Percentiles rank a stretch among this genome's conserved stretches.
Conservation (phyloP, 257 asterid genomes). For the Prunella vulgaris region DNA sequence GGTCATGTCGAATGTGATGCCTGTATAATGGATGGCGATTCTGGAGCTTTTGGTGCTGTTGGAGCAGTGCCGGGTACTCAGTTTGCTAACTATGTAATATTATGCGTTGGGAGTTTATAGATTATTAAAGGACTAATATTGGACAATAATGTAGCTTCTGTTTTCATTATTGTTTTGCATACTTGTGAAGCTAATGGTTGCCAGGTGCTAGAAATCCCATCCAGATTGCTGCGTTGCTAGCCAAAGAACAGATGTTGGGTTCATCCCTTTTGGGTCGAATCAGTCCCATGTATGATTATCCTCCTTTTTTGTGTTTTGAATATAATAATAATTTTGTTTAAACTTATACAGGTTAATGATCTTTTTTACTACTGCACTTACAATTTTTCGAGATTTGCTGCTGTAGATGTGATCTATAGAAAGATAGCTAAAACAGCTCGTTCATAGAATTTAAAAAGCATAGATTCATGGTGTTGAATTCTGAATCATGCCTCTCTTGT, state of each 20-base stretch:
- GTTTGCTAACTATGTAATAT: not conserved
- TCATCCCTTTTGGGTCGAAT: conserved; percentile 88
- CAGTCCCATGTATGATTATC: conserved; percentile 73
- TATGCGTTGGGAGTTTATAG: not conserved
- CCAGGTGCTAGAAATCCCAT: conserved; percentile 95
- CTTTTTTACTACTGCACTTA: not conserved
- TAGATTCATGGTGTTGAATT: not conserved
- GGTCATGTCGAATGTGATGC: conserved; percentile 97
- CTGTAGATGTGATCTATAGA: not conserved
- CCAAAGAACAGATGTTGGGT: conserved; percentile 76
- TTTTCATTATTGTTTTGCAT: conserved; percentile 40
- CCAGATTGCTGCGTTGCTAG: conserved; percentile 75
- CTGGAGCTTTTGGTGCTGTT: conserved; percentile 92
- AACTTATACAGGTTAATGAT: not conserved
- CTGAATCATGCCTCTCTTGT: not conserved
- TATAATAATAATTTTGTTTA: not conserved
- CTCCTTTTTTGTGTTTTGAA: conserved; percentile 18
- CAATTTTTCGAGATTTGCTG: not conserved
- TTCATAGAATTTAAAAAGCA: not conserved
- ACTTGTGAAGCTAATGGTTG: conserved; percentile 61
- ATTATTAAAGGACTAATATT: not conserved
- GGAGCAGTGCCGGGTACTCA: conserved; percentile 89
- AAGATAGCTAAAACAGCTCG: not conserved
- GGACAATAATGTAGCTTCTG: conserved; percentile 17
- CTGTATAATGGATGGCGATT: conserved; percentile 85